Base-by-base conservation (phyloP, 352 stramenopile species). In the Globisporangium lucens region DNA sequence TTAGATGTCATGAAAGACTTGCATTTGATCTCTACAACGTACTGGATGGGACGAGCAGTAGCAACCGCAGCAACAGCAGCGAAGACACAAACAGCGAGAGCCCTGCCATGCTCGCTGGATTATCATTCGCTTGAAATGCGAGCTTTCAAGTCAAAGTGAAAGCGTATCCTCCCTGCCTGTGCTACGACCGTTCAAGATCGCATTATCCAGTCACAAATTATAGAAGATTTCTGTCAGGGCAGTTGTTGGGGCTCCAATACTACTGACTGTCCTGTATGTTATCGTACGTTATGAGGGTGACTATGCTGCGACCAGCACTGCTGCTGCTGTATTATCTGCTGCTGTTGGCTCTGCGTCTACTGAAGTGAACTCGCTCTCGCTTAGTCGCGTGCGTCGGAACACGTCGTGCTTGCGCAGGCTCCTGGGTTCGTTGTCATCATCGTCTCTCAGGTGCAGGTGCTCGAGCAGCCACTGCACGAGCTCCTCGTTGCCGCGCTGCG, bases 381-480 rank as follows among this genome's bases (percentile, higher is more conserved):
- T 30, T 7, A 43, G 10, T 22, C 30, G 55, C 5, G 30, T 59
- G 10, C 53, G 29, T 24, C 8, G 43, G 27, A 20, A 17, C 13
- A 17, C 22, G 13, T 24, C 12, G 22, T 29, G 61, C 24, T 51
- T 56, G 24, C 58, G 61, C 24, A n/a, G 59, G 10, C 2, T 3
- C 9, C 55, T 61, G 7, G 24, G 20, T 22, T 24, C 43, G 7
- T 47, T 20, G 55, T 36, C 38, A 9, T 59, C 29, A 17, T 70
- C 57, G 22, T 70, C 65, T 13, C 72, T 51, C 27, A 74, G 30
- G 30, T 69, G 57, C 17, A 68, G 24, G 33, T 76, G 70, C 22
- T 68, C 57, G 20, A 74, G 35, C 1, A 78, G 53, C 72, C 69
- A 78, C 49, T 62, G 27, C 13, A 67, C 66, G 41, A 74, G 41